A percentile compares a stretch with the other conserved stretches of the same genome.
These are phyloP conservation scores for Loxodes magnus DNA, from an alignment of 73 alveolate species.

Conservation along the genomic window DNA sequence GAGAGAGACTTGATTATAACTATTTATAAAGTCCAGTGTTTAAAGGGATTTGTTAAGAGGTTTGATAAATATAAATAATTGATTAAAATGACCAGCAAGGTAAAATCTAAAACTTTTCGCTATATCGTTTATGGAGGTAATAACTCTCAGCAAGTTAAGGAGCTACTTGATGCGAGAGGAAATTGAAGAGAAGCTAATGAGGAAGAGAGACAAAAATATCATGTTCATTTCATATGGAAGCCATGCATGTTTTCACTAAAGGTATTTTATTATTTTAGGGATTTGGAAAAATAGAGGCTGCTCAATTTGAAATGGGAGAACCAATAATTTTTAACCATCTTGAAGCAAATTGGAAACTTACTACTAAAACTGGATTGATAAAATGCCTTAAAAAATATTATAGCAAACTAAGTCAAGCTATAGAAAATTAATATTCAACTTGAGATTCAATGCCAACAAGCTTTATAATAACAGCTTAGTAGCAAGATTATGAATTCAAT, in stretches of 20 bases:
- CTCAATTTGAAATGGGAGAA: background rate
- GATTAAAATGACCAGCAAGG: too few species aligned
- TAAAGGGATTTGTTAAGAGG: too few species aligned
- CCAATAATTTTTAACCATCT: constrained; percentile 37
- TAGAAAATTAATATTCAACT: constrained; percentile 26
- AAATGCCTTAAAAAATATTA: constrained; percentile 39
- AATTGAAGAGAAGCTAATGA: constrained; percentile 44
- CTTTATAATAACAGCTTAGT: constrained; percentile 25
- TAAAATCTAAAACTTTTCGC: too few species aligned
- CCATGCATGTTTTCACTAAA: constrained; percentile 23
- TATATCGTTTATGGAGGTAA: constrained; percentile 43
- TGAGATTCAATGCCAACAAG: constrained; percentile 52
- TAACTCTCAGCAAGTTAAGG: constrained; percentile 22
- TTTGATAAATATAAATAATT: too few species aligned
- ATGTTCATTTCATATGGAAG: constrained; percentile 39
- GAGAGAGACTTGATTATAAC: too few species aligned
- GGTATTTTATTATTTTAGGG: constrained; percentile 28
- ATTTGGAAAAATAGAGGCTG: constrained; percentile 16
- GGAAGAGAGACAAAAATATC: constrained; percentile 18
- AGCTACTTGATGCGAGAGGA: constrained; percentile 31
- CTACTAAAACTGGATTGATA: constrained; percentile 48
- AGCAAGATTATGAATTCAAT: constrained; percentile 22
- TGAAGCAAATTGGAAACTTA: constrained; percentile 29
- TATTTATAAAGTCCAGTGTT: too few species aligned
- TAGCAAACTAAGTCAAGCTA: constrained; percentile 26